Evolutionary conservation across 805 yeast genomes (phyloP).

Genomic region (Saccharomycopsis sp.): DNA sequence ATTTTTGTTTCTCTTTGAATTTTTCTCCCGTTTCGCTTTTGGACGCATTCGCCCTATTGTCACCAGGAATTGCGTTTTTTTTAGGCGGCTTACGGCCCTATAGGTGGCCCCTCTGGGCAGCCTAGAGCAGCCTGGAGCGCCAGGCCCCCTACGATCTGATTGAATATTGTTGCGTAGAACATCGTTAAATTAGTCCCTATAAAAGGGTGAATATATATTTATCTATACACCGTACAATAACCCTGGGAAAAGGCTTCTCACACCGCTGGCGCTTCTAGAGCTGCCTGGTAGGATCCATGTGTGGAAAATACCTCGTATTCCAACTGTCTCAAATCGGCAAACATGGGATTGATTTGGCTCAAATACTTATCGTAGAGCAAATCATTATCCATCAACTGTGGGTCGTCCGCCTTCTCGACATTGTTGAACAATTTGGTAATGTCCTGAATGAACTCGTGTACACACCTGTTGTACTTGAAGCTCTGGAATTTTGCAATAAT

Average conservation of each 20-base stretch:
- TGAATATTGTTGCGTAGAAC: too few species aligned
- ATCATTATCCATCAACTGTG: neutral
- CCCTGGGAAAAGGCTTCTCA: neutral
- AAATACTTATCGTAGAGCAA: neutral
- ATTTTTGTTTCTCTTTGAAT: too few species aligned
- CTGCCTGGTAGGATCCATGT: constrained; percentile 2
- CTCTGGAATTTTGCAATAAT: neutral
- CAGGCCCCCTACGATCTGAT: too few species aligned
- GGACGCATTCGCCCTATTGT: too few species aligned
- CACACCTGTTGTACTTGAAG: constrained; percentile 1
- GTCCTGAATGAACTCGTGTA: neutral
- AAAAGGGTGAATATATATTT: too few species aligned
- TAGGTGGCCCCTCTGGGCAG: too few species aligned
- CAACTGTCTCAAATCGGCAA: constrained; percentile 1
- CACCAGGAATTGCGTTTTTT: too few species aligned
- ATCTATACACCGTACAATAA: neutral
- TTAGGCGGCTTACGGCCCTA: too few species aligned
- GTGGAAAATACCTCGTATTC: neutral
- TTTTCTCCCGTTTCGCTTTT: too few species aligned
- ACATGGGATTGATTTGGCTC: neutral
- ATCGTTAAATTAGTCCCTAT: too few species aligned
- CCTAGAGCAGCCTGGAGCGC: too few species aligned
- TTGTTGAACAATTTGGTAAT: neutral
- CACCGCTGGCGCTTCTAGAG: neutral
- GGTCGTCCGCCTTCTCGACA: neutral